phyloP scores from a whole-genome alignment of 805 yeast species.

The Suhomyces sp. region DNA sequence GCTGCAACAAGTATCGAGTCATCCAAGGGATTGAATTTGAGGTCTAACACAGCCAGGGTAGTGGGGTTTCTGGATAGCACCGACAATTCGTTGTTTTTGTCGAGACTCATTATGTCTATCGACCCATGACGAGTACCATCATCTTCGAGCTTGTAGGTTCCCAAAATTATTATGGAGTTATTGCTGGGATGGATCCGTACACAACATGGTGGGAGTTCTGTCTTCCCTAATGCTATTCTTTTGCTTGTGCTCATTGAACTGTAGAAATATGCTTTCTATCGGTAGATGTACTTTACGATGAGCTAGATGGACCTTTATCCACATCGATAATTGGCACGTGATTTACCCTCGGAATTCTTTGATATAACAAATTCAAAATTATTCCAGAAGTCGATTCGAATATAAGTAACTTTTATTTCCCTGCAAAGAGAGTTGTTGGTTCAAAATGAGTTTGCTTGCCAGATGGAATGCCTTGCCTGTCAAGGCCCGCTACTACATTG shows the following conservation, averaged over 20 bases:
- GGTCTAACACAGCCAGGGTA: conserved; percentile 70
- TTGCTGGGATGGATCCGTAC: conserved; percentile 58
- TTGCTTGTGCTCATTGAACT: conserved; percentile 9
- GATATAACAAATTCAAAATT: too few relatives aligned
- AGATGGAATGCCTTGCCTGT: conserved; percentile 43
- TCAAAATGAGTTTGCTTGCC: conserved; percentile 29
- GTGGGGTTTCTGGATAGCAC: conserved; percentile 34
- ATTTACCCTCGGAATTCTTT: too few relatives aligned
- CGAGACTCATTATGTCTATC: conserved; percentile 41
- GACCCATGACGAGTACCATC: conserved; percentile 65
- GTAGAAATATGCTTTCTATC: neutral
- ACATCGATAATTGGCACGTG: too few relatives aligned
- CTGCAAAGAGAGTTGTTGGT: too few relatives aligned
- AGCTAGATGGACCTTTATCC: too few relatives aligned
- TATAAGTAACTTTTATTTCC: too few relatives aligned
- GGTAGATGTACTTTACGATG: too few relatives aligned
- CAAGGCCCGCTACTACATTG: conserved; percentile 41
- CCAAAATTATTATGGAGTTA: conserved; percentile 53
- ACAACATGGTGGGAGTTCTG: conserved; percentile 82
- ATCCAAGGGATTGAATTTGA: conserved; percentile 64
- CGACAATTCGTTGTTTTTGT: conserved; percentile 11
- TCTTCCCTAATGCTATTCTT: conserved; percentile 22
- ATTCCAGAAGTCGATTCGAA: too few relatives aligned
- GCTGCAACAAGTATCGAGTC: conserved; percentile 52
- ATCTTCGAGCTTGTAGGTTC: conserved; percentile 75